Conservation (phyloP, 495 filamentous ascomycete genomes). For the Annulohypoxylon moriforme region DNA sequence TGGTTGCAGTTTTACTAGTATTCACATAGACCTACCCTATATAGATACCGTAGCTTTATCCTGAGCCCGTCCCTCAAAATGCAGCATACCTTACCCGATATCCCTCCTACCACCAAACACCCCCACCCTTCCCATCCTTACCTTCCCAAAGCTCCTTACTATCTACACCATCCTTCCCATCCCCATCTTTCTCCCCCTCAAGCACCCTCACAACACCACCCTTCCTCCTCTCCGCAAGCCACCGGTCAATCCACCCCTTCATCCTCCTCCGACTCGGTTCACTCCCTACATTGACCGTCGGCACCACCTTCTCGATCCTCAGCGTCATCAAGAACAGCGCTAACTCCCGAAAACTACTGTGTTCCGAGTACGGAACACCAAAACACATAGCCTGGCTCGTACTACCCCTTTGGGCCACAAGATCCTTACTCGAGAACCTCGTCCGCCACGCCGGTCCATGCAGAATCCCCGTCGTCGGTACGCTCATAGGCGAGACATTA, state of each 20-base stretch:
- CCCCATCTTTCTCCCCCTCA: constrained; percentile 49
- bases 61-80: no score
- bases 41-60: background rate
- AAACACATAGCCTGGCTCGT: constrained; percentile 81
- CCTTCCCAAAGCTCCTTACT: constrained; percentile 47
- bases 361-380: constrained; percentile 94
- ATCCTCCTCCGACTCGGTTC: constrained; percentile 74
- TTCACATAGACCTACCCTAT: background rate
- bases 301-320: constrained; percentile 87
- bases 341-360: constrained; percentile 92
- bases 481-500: constrained; percentile 49
- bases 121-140: constrained; percentile 53
- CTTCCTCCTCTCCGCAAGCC: constrained; percentile 85
- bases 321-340: constrained; percentile 91
- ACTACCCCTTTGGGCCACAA: constrained; percentile 83
- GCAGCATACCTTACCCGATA: background rate
- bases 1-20: background rate
- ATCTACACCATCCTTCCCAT: constrained; percentile 54
- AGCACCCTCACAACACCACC: constrained; percentile 74
- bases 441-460: constrained; percentile 78
- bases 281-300: constrained; percentile 91
- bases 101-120: constrained; percentile 55
- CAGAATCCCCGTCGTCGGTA: constrained; percentile 69
- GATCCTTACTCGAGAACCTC: constrained; percentile 69
- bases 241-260: constrained; percentile 91